Percentiles rank a stretch among this genome's conserved stretches.
Evolutionary conservation across 2,329 filamentous ascomycete genomes (phyloP).

Genomic region (Fonsecaea pedrosoi): DNA sequence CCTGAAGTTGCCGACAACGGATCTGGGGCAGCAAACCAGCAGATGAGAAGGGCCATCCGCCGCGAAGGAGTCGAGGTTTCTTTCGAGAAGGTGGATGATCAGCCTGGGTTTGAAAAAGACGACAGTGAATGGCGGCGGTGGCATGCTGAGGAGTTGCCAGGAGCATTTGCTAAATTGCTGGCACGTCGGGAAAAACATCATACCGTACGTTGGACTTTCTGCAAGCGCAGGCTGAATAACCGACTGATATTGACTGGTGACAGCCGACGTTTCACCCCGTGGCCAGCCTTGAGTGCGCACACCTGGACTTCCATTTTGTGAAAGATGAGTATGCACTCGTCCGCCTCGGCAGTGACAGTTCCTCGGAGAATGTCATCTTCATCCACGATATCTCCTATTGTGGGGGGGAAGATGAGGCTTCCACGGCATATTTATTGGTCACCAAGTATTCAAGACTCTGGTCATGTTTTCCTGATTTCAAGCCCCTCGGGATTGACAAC

Average conservation of each 20-base stretch:
- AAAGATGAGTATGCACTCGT: constrained; percentile 26
- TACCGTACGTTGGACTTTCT: not conserved
- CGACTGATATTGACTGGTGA: constrained; percentile 1
- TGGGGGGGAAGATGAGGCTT: constrained; percentile 8
- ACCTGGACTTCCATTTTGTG: constrained; percentile 23
- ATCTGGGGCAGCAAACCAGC: not conserved
- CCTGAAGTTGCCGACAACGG: not conserved
- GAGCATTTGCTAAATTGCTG: constrained; percentile 17
- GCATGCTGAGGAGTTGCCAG: constrained; percentile 18
- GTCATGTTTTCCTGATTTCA: constrained; percentile 4
- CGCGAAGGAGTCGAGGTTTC: not conserved
- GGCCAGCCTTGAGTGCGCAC: constrained; percentile 6
- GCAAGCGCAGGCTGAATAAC: not conserved
- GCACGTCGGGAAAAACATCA: not conserved
- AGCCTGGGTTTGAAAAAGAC: not conserved
- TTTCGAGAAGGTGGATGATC: not conserved
- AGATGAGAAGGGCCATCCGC: not conserved
- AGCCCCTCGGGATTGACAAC: not conserved
- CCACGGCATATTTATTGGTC: constrained; percentile 16
- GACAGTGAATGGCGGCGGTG: constrained; percentile 13
- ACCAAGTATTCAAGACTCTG: constrained; percentile 29
- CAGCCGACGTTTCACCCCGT: not conserved
- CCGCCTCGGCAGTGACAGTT: not conserved
- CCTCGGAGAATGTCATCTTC: constrained; percentile 24
- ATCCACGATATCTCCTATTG: constrained; percentile 28